phyloP scores from a whole-genome alignment of 768 basidiomycete genomes.

The Xerocomellus dryophilus region DNA sequence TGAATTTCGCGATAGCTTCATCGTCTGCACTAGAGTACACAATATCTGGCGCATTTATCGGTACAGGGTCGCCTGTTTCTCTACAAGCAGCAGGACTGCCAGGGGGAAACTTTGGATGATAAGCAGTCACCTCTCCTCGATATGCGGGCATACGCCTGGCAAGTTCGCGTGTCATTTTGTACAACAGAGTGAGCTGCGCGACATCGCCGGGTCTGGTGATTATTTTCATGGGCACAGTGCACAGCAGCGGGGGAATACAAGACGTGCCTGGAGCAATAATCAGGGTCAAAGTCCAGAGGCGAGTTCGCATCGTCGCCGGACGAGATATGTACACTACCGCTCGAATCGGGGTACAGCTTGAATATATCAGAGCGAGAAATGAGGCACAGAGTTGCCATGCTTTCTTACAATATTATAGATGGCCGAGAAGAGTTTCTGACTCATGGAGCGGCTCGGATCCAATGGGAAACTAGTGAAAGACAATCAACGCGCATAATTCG shows the following conservation, averaged over 20 bases:
- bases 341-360: constrained; percentile 44
- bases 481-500: not conserved
- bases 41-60: constrained; percentile 31
- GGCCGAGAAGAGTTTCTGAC: constrained; percentile 29
- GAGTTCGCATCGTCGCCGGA: constrained; percentile 41
- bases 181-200: constrained; percentile 31
- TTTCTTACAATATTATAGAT: not conserved
- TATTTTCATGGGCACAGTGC: not conserved
- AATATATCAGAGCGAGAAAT: not conserved
- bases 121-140: constrained; percentile 17
- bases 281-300: constrained; percentile 44
- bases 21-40: constrained; percentile 36
- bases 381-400: not conserved
- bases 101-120: constrained; percentile 30
- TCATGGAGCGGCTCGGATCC: constrained; percentile 6
- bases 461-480: constrained; percentile 24
- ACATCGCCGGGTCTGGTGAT: constrained; percentile 13
- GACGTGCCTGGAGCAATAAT: constrained; percentile 43
- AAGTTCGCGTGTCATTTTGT: constrained; percentile 55
- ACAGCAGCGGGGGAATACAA: not conserved
- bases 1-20: constrained; percentile 29
- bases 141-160: constrained; percentile 47
- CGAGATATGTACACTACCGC: constrained; percentile 48
- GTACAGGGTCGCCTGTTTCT: constrained; percentile 18
- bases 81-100: constrained; percentile 29